Evolutionary conservation across 2,329 filamentous ascomycete genomes (phyloP).

Genomic region (Sordariomycetes sp.): DNA sequence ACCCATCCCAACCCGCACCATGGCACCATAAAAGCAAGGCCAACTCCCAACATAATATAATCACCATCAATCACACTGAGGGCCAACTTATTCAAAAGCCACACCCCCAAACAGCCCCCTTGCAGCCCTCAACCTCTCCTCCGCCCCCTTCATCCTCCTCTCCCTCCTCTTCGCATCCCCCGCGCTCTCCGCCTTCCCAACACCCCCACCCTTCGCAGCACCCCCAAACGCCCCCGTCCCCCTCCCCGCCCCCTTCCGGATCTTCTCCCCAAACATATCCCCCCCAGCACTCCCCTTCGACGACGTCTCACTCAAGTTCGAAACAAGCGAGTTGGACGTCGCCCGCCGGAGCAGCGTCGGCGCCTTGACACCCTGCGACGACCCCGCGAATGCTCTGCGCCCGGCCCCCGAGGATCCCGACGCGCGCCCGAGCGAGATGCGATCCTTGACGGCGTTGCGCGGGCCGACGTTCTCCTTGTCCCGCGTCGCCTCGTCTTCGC

Average conservation of each 20-base stretch:
- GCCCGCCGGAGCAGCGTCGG: conserved; percentile 61
- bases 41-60: not conserved
- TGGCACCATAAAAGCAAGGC: not conserved
- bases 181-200: conserved; percentile 30
- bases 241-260: conserved; percentile 48
- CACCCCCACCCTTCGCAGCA: conserved; percentile 36
- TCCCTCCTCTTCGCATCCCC: conserved; percentile 28
- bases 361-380: conserved; percentile 31
- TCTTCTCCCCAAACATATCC: conserved; percentile 32
- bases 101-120: conserved; percentile 45
- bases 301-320: conserved; percentile 12
- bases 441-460: conserved; percentile 49
- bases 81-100: conserved; percentile 29
- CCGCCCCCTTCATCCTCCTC: conserved; percentile 42
- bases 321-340: conserved; percentile 50
- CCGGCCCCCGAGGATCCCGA: conserved; percentile 15
- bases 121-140: conserved; percentile 40
- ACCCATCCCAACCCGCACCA: not conserved
- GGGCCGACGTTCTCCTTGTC: conserved; percentile 37
- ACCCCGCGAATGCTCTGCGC: conserved; percentile 26
- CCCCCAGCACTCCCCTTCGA: not conserved
- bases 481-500: conserved; percentile 8
- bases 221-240: conserved; percentile 48
- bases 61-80: not conserved
- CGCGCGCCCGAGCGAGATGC: conserved; percentile 54